Percentiles rank a stretch among this genome's conserved stretches.
Evolutionary conservation across 768 basidiomycete species (phyloP).

Genomic region (Lactarius psammicola): DNA sequence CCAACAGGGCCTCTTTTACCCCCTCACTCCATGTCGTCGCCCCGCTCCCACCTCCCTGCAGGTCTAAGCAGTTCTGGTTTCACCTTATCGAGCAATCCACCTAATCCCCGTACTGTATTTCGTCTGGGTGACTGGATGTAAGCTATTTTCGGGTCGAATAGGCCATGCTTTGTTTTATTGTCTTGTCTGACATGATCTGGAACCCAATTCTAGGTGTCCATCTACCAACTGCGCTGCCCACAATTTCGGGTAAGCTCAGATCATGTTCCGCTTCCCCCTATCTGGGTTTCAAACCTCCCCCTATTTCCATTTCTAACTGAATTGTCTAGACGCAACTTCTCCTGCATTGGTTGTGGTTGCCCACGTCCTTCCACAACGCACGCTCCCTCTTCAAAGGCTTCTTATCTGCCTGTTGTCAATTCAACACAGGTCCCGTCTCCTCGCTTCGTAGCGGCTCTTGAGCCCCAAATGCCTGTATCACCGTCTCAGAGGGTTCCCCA

Average conservation of each 20-base stretch:
- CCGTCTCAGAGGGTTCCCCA: constrained; percentile 34
- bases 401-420: constrained; percentile 33
- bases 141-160: constrained; percentile 35
- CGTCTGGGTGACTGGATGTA: constrained; percentile 76
- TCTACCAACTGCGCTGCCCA: constrained; percentile 72
- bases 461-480: constrained; percentile 21
- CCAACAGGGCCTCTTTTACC: not conserved
- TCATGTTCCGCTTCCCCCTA: constrained; percentile 31
- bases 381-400: constrained; percentile 30
- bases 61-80: constrained; percentile 35
- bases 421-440: constrained; percentile 26
- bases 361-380: constrained; percentile 42
- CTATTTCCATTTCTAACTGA: constrained; percentile 38
- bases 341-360: constrained; percentile 76
- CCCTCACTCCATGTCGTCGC: not conserved
- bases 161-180: not conserved
- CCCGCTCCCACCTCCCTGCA: not conserved
- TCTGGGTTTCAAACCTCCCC: constrained; percentile 29
- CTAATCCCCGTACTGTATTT: constrained; percentile 65
- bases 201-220: constrained; percentile 49
- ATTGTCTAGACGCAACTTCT: constrained; percentile 65
- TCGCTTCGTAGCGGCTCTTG: constrained; percentile 16
- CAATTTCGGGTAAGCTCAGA: constrained; percentile 73
- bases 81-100: constrained; percentile 66
- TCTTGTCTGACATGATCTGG: constrained; percentile 11